Evolutionary conservation across 345 rosid species (phyloP), one percentile per base, ranked within the genome.

Genomic region (Camelina sativa): DNA sequence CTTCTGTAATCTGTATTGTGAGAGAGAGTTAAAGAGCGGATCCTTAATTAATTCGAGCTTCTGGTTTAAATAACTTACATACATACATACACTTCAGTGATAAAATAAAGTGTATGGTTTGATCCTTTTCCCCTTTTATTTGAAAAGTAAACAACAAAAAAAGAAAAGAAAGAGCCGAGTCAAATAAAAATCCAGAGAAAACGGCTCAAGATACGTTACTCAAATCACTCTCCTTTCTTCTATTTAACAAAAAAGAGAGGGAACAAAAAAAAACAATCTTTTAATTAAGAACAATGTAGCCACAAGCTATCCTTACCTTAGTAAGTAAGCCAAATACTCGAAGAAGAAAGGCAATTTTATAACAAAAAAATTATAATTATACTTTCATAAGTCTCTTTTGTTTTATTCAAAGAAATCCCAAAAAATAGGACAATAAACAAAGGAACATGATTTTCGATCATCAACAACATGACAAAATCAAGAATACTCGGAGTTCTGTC

Each of bases 251-350:
- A 51, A 20, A 5, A 9, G 17, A 16, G 30, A 28, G 30, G 0
- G 30, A 28, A 28, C 30, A 28, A 28, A 28, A 16, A 68, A 52
- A 11, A 78, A 12, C 2, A 28, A 1, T 1, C 38, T n/a, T 48
- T 58, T 17, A 52, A 60, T 58, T 9, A 52, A 60, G 79, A 75
- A 67, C 89, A 80, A 78, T 67, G 55, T 74, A 69, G 56, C 81
- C 84, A 51, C 89, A 86, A 88, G 91, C 87, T 63, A 86, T 88
- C 56, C 96, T 83, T 87, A 38, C 86, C 92, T 79, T 87, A 52
- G 74, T 70, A 70, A 71, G 57, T 46, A 86, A 85, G 92, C 86
- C 86, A 80, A 44, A 51, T 50, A 65, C 58, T 46, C 15, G 64
- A 44, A 53, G 47, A 46, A 71, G 35, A 44, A 65, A 61, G 40